A percentile compares a stretch with the other conserved stretches of the same genome.
phyloP scores from a whole-genome alignment of 352 stramenopile genomes.

The Phytophthora ramorum region DNA sequence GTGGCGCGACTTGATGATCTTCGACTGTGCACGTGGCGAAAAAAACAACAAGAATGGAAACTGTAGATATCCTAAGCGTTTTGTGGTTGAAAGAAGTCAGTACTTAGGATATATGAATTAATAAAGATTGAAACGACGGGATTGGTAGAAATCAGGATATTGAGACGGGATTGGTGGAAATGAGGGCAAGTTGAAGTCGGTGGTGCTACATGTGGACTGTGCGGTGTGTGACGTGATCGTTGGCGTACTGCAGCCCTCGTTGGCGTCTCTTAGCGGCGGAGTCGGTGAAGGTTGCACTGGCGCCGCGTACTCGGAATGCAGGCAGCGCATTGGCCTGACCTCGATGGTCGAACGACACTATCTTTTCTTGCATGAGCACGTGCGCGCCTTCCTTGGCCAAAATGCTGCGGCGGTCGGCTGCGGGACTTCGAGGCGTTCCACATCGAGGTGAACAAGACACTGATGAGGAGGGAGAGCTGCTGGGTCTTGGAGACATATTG shows the following conservation, averaged over 20 bases:
- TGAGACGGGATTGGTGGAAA: constrained; percentile 19
- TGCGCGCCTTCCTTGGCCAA: constrained; percentile 55
- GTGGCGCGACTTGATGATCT: neutral
- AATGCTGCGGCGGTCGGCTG: constrained; percentile 48
- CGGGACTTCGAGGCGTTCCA: constrained; percentile 15
- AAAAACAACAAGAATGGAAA: neutral
- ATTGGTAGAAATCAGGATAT: constrained; percentile 15
- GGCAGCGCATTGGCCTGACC: constrained; percentile 30
- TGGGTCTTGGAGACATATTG: constrained; percentile 12
- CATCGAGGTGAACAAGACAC: constrained; percentile 18
- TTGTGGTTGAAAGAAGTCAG: neutral
- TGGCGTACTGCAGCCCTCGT: constrained; percentile 42
- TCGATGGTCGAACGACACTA: constrained; percentile 51
- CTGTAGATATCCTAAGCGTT: constrained; percentile 13
- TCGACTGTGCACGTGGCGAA: constrained; percentile 22
- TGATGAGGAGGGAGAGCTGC: constrained; percentile 16
- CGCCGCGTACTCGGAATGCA: constrained; percentile 51
- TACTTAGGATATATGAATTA: constrained; percentile 7
- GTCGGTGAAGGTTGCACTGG: constrained; percentile 35
- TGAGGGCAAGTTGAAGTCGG: constrained; percentile 15
- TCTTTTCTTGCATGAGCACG: constrained; percentile 61
- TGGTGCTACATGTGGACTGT: constrained; percentile 26
- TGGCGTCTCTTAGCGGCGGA: constrained; percentile 48
- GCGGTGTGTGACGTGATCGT: constrained; percentile 34
- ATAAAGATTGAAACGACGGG: neutral